Base-by-base conservation (phyloP, 176 grass and related monocot genomes). In the Cenchrus fungigraminus region DNA sequence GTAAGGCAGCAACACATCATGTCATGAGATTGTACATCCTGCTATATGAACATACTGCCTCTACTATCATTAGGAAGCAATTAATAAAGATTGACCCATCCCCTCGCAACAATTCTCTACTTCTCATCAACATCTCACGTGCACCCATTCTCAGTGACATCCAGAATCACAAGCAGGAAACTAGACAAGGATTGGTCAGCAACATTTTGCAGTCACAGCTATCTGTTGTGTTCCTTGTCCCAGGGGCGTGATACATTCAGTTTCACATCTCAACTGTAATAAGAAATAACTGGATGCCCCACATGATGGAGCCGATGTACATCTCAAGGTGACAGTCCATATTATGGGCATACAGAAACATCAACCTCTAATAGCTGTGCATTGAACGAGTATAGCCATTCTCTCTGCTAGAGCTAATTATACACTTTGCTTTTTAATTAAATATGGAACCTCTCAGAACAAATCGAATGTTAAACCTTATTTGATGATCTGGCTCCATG, bases 401-500 rank as follows among this genome's bases (percentile, higher is more conserved):
- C 79, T 68, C 64, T 29, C 37, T 40, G 37, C 2, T 40, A 40
- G 37, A 4, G 45, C 32, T 54, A 40, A 54, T 54, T n/a, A 68
- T 80, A 9, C 29, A 55, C 1, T 68, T 52, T 3, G 4, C 3
- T 50, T 70, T 73, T 50, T 68, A 15, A 67, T 19, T 34, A 68
- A 76, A 83, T 17, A 55, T 29, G 55, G 6, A 10, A 65, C 83
- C 37, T 73, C 69, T 59, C 4, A 73, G 45, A 34, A n/a, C 74
- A 72, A 40, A 88, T 79, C 17, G 16, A 29, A 65, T 7, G 68
- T 17, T 55, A 65, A 64, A 69, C 9, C 42, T 78, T 22, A 66
- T 60, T 37, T 65, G 25, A 78, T 71, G 11, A 53, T 72, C 17
- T 64, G 73, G 32, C 58, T 78, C 56, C 71, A 72, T 56, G 66